Evolutionary conservation across 345 rosid genomes (phyloP), one percentile per base, ranked within the genome.

Genomic region (Populus davidiana): DNA sequence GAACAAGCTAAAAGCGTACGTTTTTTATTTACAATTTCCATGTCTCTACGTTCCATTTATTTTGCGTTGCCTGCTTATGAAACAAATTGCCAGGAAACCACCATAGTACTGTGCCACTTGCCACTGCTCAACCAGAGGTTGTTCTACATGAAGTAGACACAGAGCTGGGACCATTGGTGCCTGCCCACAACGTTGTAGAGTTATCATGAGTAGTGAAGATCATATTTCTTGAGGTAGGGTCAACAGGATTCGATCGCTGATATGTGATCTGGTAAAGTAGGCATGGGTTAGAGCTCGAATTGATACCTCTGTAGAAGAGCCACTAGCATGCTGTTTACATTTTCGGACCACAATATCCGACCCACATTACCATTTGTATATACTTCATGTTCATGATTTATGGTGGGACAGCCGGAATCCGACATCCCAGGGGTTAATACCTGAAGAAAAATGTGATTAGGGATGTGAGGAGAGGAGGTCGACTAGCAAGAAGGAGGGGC

Each of bases 251-350:
- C 72, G 23, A 17, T 63, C 13, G 2, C 11, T 25, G 69, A 63
- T 20, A 41, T 8, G 64, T 39, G 21, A 6, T 31, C 2, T 52
- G 35, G 23, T 50, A 75, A 33, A 75, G 77, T 5, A 49, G 65
- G 14, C 21, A 75, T 50, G 49, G 36, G 14, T 5, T 20, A 50
- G 65, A 12, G 17, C 0, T 36, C 49, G 18, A 50, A 67, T 50
- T 3, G 52, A 75, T 75, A 36, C 66, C 21, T 36, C 77, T 54
- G 38, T 36, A 25, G 13, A 75, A 75, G n/a, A 67, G n/a, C 78
- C 72, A 75, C 33, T n/a, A 21, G 21, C 62, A 17, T 10, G 13
- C 29, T 72, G 16, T 73, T 41, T 41, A 41, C 70, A 11, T 43
- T 0, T 29, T 29, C 44, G 71, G 77, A 66, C 71, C 71, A 66